These are phyloP conservation scores for Tricholoma terreum DNA, from an alignment of 768 basidiomycete genomes.

Conservation along the genomic window DNA sequence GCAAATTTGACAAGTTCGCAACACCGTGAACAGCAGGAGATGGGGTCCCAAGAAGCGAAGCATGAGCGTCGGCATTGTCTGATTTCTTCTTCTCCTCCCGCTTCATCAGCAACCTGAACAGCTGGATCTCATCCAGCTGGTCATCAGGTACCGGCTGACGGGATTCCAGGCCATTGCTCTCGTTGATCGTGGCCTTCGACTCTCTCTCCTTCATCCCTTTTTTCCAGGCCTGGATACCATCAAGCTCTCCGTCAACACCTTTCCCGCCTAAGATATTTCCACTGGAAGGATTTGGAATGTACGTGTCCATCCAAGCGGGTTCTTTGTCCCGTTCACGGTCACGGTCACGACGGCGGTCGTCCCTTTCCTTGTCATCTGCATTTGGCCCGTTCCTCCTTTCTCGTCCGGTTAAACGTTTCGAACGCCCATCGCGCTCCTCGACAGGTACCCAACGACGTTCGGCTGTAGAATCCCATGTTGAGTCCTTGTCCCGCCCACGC, in stretches of 20 bases:
- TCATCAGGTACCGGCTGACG: slow-evolving; percentile 8
- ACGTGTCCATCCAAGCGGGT: slow-evolving; percentile 92
- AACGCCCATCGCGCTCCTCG: slow-evolving; percentile 70
- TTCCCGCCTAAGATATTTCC: slow-evolving; percentile 65
- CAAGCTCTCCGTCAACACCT: slow-evolving; percentile 61
- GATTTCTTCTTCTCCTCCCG: slow-evolving; percentile 50
- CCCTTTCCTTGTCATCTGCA: slow-evolving; percentile 43
- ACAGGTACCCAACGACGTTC: slow-evolving; percentile 57
- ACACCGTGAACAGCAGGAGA: background rate
- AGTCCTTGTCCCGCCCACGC: slow-evolving; percentile 43
- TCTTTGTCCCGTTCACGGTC: slow-evolving; percentile 77
- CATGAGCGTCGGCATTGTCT: slow-evolving; percentile 18
- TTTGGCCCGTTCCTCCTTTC: slow-evolving; percentile 47
- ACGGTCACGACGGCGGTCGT: slow-evolving; percentile 18
- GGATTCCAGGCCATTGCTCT: slow-evolving; percentile 1
- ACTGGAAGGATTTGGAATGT: slow-evolving; percentile 58
- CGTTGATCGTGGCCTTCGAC: slow-evolving; percentile 32
- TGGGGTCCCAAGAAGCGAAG: background rate
- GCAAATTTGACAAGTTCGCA: background rate
- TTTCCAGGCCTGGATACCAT: slow-evolving; percentile 87
- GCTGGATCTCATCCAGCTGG: slow-evolving; percentile 76
- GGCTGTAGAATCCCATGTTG: slow-evolving; percentile 40
- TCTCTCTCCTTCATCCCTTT: slow-evolving; percentile 79
- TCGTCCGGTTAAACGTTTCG: slow-evolving; percentile 56
- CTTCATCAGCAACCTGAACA: slow-evolving; percentile 84